These are phyloP conservation scores for Sporothrix phasma DNA, from an alignment of 2,329 filamentous ascomycete genomes.

Conservation along the genomic window DNA sequence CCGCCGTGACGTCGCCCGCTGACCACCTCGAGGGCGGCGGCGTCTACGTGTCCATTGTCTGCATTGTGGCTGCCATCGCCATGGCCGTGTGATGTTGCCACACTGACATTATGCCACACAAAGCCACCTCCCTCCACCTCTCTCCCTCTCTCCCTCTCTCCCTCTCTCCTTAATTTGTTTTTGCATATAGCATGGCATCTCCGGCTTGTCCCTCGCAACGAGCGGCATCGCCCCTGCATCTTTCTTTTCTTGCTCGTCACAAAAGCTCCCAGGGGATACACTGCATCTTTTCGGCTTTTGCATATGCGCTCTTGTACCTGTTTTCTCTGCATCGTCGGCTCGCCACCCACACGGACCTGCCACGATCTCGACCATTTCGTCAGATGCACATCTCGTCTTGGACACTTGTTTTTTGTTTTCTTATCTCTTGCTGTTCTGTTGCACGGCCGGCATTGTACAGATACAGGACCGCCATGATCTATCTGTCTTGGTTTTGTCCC, in stretches of 20 bases:
- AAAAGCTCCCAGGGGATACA: background rate
- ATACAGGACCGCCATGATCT: conserved; percentile 1
- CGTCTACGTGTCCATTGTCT: conserved; percentile 19
- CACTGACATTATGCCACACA: too few species aligned
- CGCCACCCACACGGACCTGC: background rate
- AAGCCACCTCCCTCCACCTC: background rate
- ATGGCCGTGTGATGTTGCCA: conserved; percentile 18
- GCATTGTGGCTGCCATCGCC: conserved; percentile 21
- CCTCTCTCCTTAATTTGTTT: too few species aligned
- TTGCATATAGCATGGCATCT: background rate
- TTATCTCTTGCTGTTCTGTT: background rate
- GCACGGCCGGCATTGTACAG: background rate
- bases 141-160: background rate
- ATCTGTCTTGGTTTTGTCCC: background rate
- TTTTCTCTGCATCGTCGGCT: background rate
- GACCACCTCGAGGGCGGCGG: conserved; percentile 20
- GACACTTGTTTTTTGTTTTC: background rate
- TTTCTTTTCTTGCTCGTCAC: background rate
- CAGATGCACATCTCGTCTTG: too few species aligned
- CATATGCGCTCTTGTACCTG: background rate
- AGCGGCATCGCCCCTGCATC: background rate
- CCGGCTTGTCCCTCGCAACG: background rate
- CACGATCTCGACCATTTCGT: background rate
- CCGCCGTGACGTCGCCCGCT: conserved; percentile 21
- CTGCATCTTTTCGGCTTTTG: background rate